Base-by-base conservation (phyloP, 2,329 filamentous ascomycete species). In the Scolecobasidium constrictum region DNA sequence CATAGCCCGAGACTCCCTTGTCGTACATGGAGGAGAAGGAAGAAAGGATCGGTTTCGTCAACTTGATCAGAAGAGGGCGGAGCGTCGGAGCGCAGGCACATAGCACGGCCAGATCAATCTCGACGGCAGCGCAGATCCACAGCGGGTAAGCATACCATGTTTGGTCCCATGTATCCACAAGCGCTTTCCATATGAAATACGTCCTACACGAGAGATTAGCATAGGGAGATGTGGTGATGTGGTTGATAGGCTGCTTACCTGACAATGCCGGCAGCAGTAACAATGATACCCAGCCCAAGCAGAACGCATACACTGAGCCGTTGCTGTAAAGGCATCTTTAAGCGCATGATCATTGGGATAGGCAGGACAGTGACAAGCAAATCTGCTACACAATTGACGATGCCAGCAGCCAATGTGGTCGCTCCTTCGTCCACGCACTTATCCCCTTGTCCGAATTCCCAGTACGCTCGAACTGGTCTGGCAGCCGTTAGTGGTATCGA, bases 41-140 rank as follows among this genome's bases (percentile, higher is more conserved):
- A n/a, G 40, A 9, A 22, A 44, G 12, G 6, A 43, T 28, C 16
- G 41, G 41, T 12, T 35, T 9, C 13, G 35, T 19, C 16, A 23
- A 44, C 35, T 31, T 34, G 4, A 39, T 6, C 15, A 46, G n/a
- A 15, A 46, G 19, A 4, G 40, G 44, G n/a, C 44, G 43, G 9
- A 46, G 13, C 6, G 35, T 39, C 5, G 44, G 44, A 4, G 42
- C 44, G 18, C 42, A 46, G 12, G 44, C 44, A 18, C 41, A 44
- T 3, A 67, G 63, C n/a, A 69, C 59, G 7, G 62, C 65, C 5
- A 69, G 46, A 45, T 69, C 64, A 6, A 68, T 63, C 48, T 69
- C 66, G 2, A 69, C 59, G 0, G 63, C 60, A 4, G 65, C 64
- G 35, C 58, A 58, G n/a, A 69, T 67, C 63, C 65, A 69, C 1